Conservation (phyloP, 1,284 basidiomycete genomes). For the Lignosus rhinocerotis region DNA sequence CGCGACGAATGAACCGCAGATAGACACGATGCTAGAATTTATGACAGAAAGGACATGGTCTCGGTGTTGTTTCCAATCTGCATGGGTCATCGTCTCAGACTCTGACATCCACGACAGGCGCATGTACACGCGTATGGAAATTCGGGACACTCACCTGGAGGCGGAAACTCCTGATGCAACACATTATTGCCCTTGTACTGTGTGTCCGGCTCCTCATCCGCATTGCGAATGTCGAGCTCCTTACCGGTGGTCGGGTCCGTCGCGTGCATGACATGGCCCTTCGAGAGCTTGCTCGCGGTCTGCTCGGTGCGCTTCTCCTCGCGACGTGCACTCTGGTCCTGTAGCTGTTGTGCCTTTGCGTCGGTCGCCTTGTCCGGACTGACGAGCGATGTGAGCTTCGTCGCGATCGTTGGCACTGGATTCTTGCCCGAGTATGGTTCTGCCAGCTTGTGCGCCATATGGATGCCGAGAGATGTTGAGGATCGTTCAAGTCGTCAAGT, state of each 20-base stretch:
- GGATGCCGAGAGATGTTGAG: background rate
- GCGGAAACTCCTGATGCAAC: slow-evolving; percentile 32
- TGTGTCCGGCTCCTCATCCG: slow-evolving; percentile 30
- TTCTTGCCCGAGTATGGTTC: slow-evolving; percentile 39
- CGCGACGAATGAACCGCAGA: slow-evolving; percentile 27
- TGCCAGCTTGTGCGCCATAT: slow-evolving; percentile 31
- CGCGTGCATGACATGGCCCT: slow-evolving; percentile 32
- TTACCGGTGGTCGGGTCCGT: slow-evolving; percentile 35
- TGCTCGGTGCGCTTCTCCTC: slow-evolving; percentile 34
- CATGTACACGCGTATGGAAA: background rate
- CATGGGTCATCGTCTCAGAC: background rate
- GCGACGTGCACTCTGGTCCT: slow-evolving; percentile 27
- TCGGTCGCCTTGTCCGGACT: slow-evolving; percentile 33
- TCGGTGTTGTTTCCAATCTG: slow-evolving; percentile 35
- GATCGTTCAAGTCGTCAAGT: background rate
- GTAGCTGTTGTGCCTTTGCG: slow-evolving; percentile 34
- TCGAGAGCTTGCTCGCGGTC: slow-evolving; percentile 28
- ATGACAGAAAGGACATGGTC: slow-evolving; percentile 27
- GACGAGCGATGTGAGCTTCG: slow-evolving; percentile 32
- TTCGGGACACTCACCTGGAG: slow-evolving; percentile 28
- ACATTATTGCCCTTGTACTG: slow-evolving; percentile 32
- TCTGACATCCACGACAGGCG: background rate
- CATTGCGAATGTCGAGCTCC: slow-evolving; percentile 34
- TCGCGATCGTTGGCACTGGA: slow-evolving; percentile 34
- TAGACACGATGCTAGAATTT: slow-evolving; percentile 27